Base-by-base conservation (phyloP, 2,329 filamentous ascomycete species). In the Claviceps fusiformis region DNA sequence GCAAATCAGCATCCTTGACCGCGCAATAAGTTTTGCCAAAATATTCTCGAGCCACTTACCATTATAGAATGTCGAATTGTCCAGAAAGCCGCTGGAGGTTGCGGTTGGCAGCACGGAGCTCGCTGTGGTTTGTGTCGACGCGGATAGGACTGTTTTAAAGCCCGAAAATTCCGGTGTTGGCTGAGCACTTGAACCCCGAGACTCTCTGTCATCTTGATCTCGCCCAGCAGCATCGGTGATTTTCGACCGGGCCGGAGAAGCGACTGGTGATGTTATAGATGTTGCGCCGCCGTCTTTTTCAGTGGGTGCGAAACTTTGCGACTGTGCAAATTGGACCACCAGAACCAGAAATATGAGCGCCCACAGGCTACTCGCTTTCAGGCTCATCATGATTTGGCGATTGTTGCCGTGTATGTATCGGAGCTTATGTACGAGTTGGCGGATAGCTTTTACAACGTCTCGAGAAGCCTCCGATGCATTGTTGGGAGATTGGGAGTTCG, bases 291-390 rank as follows among this genome's bases (percentile, higher is more conserved):
- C 69, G 55, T 73, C 68, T 57, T 72, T 68, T 57, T 61, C 62
- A 24, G 65, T 54, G 43, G 68, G 59, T 8, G 62, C 62, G 35
- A 69, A 61, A 55, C 61, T 65, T 46, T 69, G 66, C 11, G 70
- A 70, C 27, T 63, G 60, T 24, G 65, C 68, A 50, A 69, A 58
- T 47, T 76, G 70, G 29, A 74, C 61, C 46, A 65, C 63, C 46
- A 75, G 50, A 4, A 69, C 52, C 27, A 76, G 61, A 60, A 68
- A 71, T 55, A 77, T 60, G 48, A 75, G 59, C 41, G 67, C 66
- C 67, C 67, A 71, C 47, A 71, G 54, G 50, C 65, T 66, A 54
- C 61, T 56, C 57, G 67, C 63, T 56, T 61, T 68, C 29, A 60
- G 59, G 53, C 68, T 57, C 73, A 74, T 75, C 52, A 46, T 63